Evolutionary conservation across 768 basidiomycete genomes (phyloP).

Genomic region (Mycena metata): DNA sequence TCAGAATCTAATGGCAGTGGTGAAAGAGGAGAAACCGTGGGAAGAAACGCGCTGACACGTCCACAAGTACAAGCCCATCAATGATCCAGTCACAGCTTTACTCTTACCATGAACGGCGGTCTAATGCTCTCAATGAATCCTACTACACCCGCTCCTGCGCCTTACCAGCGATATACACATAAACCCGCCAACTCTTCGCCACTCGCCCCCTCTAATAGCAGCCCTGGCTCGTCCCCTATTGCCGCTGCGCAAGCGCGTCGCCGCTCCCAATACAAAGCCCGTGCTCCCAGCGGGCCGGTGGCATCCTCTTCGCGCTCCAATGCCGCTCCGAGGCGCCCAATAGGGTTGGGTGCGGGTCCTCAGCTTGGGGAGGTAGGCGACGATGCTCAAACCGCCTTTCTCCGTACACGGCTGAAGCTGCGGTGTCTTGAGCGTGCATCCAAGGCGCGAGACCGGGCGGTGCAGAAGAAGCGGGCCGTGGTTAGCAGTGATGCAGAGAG

Average conservation of each 20-base stretch:
- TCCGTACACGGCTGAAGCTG: constrained; percentile 72
- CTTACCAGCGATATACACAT: constrained; percentile 5
- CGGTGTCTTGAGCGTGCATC: constrained; percentile 74
- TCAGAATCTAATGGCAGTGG: too few relatives aligned
- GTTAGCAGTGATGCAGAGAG: constrained; percentile 66
- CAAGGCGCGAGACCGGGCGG: constrained; percentile 64
- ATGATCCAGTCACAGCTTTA: too few relatives aligned
- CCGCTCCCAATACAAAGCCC: constrained; percentile 67
- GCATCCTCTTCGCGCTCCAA: constrained; percentile 40
- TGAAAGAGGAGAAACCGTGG: neutral
- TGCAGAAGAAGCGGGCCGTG: constrained; percentile 53
- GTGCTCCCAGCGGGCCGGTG: constrained; percentile 47
- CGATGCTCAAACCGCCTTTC: constrained; percentile 65
- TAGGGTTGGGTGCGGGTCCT: constrained; percentile 18
- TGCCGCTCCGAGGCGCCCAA: constrained; percentile 28
- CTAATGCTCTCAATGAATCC: neutral
- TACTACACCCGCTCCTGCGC: constrained; percentile 11
- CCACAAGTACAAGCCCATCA: too few relatives aligned
- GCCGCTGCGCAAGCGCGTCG: constrained; percentile 62
- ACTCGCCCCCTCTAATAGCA: constrained; percentile 30
- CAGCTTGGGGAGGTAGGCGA: constrained; percentile 42
- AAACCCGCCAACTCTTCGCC: constrained; percentile 32
- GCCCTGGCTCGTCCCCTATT: constrained; percentile 57
- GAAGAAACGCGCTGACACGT: too few relatives aligned
- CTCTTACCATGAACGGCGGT: too few relatives aligned